Conservation (phyloP, 805 yeast genomes). For the Scheffersomyces spartinae region DNA sequence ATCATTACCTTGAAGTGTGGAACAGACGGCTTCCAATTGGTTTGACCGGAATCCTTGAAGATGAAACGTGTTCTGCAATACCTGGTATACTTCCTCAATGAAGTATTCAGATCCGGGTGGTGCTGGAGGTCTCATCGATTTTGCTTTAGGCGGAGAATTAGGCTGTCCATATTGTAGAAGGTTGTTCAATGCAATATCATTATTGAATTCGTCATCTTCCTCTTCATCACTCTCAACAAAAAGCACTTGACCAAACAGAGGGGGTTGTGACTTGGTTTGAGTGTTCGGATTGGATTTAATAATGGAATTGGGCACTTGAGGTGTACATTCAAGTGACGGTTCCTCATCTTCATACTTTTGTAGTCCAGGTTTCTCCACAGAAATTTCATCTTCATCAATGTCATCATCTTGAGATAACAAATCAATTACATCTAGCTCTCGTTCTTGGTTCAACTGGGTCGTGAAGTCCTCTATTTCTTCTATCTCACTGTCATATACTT, state of each 20-base stretch:
- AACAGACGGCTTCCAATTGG: conserved; percentile 78
- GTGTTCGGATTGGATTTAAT: too few species aligned
- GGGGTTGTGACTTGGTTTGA: too few species aligned
- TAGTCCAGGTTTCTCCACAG: too few species aligned
- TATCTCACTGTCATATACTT: not conserved
- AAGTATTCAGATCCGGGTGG: conserved; percentile 33
- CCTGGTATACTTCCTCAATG: conserved; percentile 55
- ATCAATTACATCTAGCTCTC: not conserved
- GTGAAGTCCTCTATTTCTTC: conserved; percentile 1
- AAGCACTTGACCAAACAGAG: too few species aligned
- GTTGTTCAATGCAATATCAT: conserved; percentile 3
- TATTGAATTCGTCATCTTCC: conserved; percentile 4
- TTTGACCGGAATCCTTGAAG: conserved; percentile 62
- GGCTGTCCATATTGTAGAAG: not conserved
- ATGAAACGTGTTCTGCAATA: conserved; percentile 49
- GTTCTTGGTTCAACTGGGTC: conserved; percentile 2
- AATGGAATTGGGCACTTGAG: too few species aligned
- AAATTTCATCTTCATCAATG: conserved; percentile 8
- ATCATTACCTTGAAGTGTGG: conserved; percentile 67
- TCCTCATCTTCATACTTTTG: conserved; percentile 8
- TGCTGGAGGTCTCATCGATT: conserved; percentile 9
- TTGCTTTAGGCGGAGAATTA: conserved; percentile 4
- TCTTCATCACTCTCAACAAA: conserved; percentile 13
- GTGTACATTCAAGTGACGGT: too few species aligned
- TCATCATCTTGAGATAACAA: conserved; percentile 6